Percentiles rank a stretch among this genome's conserved stretches.
phyloP scores from a whole-genome alignment of 2,329 filamentous ascomycete genomes.

The Paraphaeosphaeria sporulosa region DNA sequence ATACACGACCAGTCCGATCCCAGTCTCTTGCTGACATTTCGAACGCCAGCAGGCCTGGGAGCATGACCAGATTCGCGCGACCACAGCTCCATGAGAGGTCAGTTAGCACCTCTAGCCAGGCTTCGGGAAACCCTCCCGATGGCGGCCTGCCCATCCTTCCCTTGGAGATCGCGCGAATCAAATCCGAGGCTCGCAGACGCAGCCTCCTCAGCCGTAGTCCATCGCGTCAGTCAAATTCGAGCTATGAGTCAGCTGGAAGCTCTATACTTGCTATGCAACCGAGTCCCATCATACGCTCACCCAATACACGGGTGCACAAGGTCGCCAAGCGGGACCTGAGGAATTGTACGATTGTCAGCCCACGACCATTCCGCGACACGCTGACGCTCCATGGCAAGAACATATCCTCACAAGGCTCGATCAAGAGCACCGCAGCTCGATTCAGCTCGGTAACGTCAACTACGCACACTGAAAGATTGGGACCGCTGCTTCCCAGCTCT shows the following conservation, averaged over 20 bases:
- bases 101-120: slow-evolving; percentile 33
- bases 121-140: slow-evolving; percentile 49
- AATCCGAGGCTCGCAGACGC: slow-evolving; percentile 28
- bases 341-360: slow-evolving; percentile 39
- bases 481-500: slow-evolving; percentile 19
- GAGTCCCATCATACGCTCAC: slow-evolving; percentile 44
- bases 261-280: slow-evolving; percentile 49
- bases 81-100: slow-evolving; percentile 35
- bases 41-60: slow-evolving; percentile 10
- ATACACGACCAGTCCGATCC: slow-evolving; percentile 32
- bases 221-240: slow-evolving; percentile 50
- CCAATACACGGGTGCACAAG: slow-evolving; percentile 41
- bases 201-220: slow-evolving; percentile 40
- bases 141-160: slow-evolving; percentile 55
- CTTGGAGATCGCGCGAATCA: slow-evolving; percentile 38
- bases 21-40: slow-evolving; percentile 36
- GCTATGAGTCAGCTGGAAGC: slow-evolving; percentile 50
- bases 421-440: slow-evolving; percentile 26
- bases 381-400: slow-evolving; percentile 31
- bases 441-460: slow-evolving; percentile 19
- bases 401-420: slow-evolving; percentile 21
- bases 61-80: slow-evolving; percentile 18
- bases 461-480: slow-evolving; percentile 16
- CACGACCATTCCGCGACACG: slow-evolving; percentile 38
- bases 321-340: slow-evolving; percentile 48